Evolutionary conservation across 257 asterid species (phyloP), one percentile per base, ranked within the genome.

Genomic region (Paraleonurus japonicus): DNA sequence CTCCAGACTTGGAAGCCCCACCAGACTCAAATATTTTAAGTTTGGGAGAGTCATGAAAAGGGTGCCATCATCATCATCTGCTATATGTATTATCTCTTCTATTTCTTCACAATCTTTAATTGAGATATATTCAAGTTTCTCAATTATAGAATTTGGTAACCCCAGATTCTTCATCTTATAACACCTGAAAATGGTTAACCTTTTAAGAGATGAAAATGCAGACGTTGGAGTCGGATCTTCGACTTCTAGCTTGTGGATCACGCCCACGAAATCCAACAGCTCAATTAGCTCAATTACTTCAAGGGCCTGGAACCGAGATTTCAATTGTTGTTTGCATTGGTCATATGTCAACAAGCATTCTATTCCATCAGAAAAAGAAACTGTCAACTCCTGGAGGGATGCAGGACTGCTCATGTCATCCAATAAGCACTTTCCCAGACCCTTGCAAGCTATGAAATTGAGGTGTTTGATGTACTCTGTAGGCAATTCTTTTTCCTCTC

Each of bases 81-180:
- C 41, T 23, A 16, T 22, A 55, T 57, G 62, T 58, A 32, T 47
- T 45, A 67, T 66, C 73, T 66, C 73, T 45, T 74, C 54, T 55
- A 74, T 27, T 53, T 74, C 74, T 16, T 55, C 41, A 32, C 74
- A 74, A 0, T 3, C 4, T 8, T 1, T 0, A 19, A 74, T 48
- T n/a, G n/a, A 3, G 47, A 74, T 12, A 7, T 0, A 3, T 67
- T 66, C 55, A 4, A 74, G 54, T 39, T 19, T 74, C 19, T 64
- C 20, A 13, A 75, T 28, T 28, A 41, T 63, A 13, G 50, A 74
- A 5, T 28, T 30, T 23, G 47, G 62, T 58, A 67, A 57, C 17
- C 75, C 70, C 26, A 30, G 35, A 4, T 4, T 30, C 69, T 57
- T 74, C 43, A 67, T 74, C 55, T 67, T 67, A 43, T 66, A 28